Evolutionary conservation across 2,329 filamentous ascomycete species (phyloP).

Genomic region (Corinectria fuckeliana): DNA sequence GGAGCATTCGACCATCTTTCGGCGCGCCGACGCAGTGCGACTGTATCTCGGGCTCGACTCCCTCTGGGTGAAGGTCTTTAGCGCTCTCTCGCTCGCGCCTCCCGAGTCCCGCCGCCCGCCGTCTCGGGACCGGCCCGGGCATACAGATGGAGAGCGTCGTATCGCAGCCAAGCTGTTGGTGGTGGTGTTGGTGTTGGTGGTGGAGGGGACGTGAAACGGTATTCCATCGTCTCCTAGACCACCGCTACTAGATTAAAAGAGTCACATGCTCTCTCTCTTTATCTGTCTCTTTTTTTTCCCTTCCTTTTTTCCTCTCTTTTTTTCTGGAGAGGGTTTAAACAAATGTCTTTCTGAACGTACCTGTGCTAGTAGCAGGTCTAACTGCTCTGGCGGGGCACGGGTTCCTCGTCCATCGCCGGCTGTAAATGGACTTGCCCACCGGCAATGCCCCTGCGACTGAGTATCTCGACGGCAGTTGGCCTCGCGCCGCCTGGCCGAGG

Average conservation of each 20-base stretch:
- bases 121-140: slow-evolving; percentile 36
- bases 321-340: no score
- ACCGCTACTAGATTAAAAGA: background rate
- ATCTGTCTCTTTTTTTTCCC: background rate
- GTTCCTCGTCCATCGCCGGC: slow-evolving; percentile 28
- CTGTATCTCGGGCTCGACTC: slow-evolving; percentile 3
- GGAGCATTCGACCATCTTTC: slow-evolving; percentile 21
- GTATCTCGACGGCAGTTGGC: slow-evolving; percentile 15
- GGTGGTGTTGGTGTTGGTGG: background rate
- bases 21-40: slow-evolving; percentile 10
- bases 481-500: slow-evolving; percentile 27
- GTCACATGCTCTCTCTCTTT: background rate
- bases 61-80: slow-evolving; percentile 3
- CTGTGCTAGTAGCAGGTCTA: slow-evolving; percentile 14
- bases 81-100: slow-evolving; percentile 7
- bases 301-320: no score
- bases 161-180: slow-evolving; percentile 6
- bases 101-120: slow-evolving; percentile 11
- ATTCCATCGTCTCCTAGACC: background rate
- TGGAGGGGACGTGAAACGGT: slow-evolving; percentile 9
- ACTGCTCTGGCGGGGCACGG: slow-evolving; percentile 21
- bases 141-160: slow-evolving; percentile 25
- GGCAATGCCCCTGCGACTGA: slow-evolving; percentile 9
- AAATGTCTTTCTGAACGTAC: slow-evolving; percentile 31
- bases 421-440: slow-evolving; percentile 5